These are phyloP conservation scores for Colletotrichum filicis DNA, from an alignment of 2,329 filamentous ascomycete genomes.

Conservation along the genomic window DNA sequence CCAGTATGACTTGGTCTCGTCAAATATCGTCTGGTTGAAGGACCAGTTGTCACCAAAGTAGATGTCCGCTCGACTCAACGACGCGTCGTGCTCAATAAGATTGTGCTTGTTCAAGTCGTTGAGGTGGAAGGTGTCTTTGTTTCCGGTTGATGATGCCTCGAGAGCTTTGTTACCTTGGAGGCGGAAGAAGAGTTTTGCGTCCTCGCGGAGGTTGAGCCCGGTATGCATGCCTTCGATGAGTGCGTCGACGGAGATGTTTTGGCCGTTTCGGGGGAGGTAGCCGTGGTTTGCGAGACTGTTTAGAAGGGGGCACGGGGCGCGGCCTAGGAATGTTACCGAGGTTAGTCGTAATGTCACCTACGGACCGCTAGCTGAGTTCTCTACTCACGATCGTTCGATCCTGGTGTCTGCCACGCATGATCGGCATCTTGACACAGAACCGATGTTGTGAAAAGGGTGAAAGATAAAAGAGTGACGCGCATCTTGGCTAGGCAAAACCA, in stretches of 20 bases:
- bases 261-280: conserved; percentile 40
- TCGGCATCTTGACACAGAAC: conserved; percentile 9
- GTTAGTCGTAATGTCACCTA: neutral
- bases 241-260: conserved; percentile 37
- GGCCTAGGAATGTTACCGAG: neutral
- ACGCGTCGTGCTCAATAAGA: conserved; percentile 27
- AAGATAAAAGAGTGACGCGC: neutral
- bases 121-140: conserved; percentile 36
- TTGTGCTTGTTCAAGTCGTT: conserved; percentile 40
- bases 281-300: conserved; percentile 43
- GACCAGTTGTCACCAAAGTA: conserved; percentile 43
- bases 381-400: neutral
- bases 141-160: conserved; percentile 21
- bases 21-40: conserved; percentile 42
- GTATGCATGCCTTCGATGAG: conserved; percentile 30
- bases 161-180: conserved; percentile 30
- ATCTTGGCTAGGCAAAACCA: neutral
- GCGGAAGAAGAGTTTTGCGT: conserved; percentile 33
- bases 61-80: conserved; percentile 40
- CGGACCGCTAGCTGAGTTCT: too few relatives aligned
- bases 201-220: conserved; percentile 31
- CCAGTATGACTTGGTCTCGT: conserved; percentile 27
- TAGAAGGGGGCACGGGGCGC: conserved; percentile 37
- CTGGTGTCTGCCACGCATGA: conserved; percentile 7
- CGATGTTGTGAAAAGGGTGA: conserved; percentile 5